These are phyloP conservation scores for Lactifluus pinguis DNA, from an alignment of 768 basidiomycete genomes.

Conservation along the genomic window DNA sequence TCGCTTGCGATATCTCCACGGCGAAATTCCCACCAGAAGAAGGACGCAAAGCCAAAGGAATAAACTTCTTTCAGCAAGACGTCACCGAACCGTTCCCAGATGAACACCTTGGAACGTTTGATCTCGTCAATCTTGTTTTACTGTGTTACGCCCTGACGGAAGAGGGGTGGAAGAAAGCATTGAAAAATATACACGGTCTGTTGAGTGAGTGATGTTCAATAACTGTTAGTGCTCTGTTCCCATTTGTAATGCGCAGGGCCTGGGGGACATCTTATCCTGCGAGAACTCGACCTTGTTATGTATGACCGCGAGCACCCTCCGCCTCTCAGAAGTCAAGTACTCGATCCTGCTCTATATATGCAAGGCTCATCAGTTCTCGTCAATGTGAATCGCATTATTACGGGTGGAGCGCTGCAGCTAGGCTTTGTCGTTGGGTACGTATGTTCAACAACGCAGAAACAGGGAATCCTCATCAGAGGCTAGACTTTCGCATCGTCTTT, in stretches of 20 bases:
- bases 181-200: not conserved
- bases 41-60: no score
- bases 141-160: not conserved
- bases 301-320: not conserved
- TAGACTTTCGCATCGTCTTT: not conserved
- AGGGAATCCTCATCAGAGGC: not conserved
- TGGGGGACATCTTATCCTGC: not conserved
- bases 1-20: slow-evolving; percentile 1
- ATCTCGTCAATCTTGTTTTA: not conserved
- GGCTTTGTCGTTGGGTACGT: not conserved
- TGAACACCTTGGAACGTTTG: slow-evolving; percentile 1
- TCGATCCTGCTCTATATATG: not conserved
- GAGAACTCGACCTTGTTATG: not conserved
- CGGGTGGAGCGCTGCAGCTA: not conserved
- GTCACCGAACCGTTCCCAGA: not conserved
- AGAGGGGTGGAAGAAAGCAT: not conserved
- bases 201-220: not conserved
- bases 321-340: not conserved
- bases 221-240: not conserved
- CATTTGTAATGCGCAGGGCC: not conserved
- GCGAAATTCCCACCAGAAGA: not conserved
- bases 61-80: slow-evolving; percentile 1
- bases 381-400: not conserved
- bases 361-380: not conserved
- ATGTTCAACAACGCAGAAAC: not conserved